Conservation (phyloP, 192 early-diverging fungal genomes). For the Backusella macrospora region DNA sequence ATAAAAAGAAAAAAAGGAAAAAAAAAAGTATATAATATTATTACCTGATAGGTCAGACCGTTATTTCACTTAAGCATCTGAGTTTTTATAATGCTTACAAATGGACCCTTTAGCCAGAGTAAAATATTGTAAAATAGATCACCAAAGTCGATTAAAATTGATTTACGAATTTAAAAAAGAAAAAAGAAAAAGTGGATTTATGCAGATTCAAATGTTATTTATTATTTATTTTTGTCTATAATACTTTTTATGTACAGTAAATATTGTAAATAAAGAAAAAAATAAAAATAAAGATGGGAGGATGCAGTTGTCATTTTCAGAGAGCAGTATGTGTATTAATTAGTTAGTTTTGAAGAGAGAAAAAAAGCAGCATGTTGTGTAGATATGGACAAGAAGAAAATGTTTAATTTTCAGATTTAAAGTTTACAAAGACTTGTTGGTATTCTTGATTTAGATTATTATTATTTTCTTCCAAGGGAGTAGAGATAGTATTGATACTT, state of each 20-base stretch:
- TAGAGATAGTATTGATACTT: not conserved
- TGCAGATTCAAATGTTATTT: constrained; percentile 1
- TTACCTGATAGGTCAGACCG: not conserved
- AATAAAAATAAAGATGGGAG: not conserved
- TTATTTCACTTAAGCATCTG: not conserved
- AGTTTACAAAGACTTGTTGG: not conserved
- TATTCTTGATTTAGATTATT: constrained; percentile 6
- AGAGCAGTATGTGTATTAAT: not conserved
- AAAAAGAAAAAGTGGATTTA: not conserved
- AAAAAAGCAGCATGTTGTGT: not conserved
- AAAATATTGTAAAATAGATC: no score
- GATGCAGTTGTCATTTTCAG: not conserved
- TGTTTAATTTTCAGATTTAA: constrained; percentile 1
- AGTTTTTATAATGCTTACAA: not conserved
- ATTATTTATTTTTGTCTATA: constrained; percentile 1
- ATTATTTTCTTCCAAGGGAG: not conserved
- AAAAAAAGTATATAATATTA: not conserved
- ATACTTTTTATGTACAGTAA: not conserved
- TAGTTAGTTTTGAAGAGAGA: not conserved
- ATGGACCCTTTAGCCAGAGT: not conserved
- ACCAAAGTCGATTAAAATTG: not conserved
- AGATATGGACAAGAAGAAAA: not conserved
- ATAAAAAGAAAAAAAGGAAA: not conserved
- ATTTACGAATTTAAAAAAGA: not conserved
- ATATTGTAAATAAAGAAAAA: not conserved